Percentiles rank a stretch among this genome's conserved stretches.
phyloP scores from a whole-genome alignment of 768 basidiomycete genomes.

The Tephrocybe sp. region DNA sequence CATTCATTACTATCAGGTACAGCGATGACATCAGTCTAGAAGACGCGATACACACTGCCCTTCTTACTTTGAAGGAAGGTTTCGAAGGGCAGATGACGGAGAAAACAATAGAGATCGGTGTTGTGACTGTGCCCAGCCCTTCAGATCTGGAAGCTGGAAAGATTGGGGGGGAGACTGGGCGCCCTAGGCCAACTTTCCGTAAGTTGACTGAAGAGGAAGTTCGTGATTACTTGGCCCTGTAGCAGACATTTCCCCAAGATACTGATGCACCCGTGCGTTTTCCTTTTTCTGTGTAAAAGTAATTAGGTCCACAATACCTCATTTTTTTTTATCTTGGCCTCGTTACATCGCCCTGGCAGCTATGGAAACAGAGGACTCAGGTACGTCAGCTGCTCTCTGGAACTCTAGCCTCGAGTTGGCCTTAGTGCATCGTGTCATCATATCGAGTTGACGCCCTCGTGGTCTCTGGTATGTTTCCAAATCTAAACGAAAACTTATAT shows the following conservation, averaged over 20 bases:
- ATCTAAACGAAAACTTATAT: not conserved
- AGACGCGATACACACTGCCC: constrained; percentile 97
- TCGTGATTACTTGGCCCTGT: constrained; percentile 89
- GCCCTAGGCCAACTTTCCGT: constrained; percentile 86
- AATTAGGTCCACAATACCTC: not conserved
- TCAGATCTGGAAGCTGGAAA: constrained; percentile 68
- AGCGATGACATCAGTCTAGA: constrained; percentile 99
- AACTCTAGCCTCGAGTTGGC: not conserved
- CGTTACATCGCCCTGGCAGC: not conserved
- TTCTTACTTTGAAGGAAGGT: constrained; percentile 96
- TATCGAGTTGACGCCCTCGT: not conserved
- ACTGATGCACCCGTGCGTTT: constrained; percentile 25
- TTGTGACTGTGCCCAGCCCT: constrained; percentile 84
- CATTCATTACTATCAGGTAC: constrained; percentile 56
- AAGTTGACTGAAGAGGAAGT: constrained; percentile 97
- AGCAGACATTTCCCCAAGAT: constrained; percentile 23
- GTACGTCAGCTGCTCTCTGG: not conserved
- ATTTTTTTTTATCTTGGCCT: not conserved
- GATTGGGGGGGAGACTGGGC: constrained; percentile 62
- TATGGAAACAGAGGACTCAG: not conserved
- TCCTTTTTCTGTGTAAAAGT: not conserved
- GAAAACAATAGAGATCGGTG: constrained; percentile 98
- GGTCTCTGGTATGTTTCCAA: not conserved
- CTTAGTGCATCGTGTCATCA: not conserved
- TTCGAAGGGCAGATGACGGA: constrained; percentile 99